A percentile compares a stretch with the other conserved stretches of the same genome.
Conservation (phyloP, 805 yeast genomes). For the Hanseniaspora meyeri region DNA sequence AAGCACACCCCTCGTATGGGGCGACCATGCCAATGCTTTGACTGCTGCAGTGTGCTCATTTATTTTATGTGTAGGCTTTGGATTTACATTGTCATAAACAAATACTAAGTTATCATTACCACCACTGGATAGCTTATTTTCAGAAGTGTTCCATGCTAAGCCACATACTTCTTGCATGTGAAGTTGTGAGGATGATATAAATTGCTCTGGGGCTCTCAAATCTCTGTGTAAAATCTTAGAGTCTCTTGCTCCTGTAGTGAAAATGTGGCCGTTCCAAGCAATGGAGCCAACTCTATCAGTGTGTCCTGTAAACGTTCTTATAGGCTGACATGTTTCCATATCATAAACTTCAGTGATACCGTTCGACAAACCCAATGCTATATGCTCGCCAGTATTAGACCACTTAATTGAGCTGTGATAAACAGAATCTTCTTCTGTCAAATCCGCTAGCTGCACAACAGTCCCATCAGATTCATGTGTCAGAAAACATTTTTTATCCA, state of each 20-base stretch:
- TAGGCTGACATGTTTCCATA: slow-evolving; percentile 65
- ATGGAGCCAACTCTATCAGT: slow-evolving; percentile 69
- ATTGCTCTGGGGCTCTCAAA: slow-evolving; percentile 77
- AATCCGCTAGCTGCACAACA: slow-evolving; percentile 66
- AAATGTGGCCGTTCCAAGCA: slow-evolving; percentile 86
- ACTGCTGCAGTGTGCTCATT: slow-evolving; percentile 88
- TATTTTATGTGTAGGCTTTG: slow-evolving; percentile 58
- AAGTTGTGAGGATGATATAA: slow-evolving; percentile 50
- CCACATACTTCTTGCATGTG: slow-evolving; percentile 97
- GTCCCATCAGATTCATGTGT: slow-evolving; percentile 83
- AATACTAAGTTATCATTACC: slow-evolving; percentile 80
- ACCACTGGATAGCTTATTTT: slow-evolving; percentile 86
- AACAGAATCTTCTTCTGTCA: slow-evolving; percentile 1
- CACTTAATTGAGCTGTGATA: slow-evolving; percentile 62
- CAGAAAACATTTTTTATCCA: slow-evolving; percentile 74
- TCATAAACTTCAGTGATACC: slow-evolving; percentile 95
- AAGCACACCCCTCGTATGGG: slow-evolving; percentile 84
- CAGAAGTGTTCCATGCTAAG: slow-evolving; percentile 81
- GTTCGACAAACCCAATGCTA: slow-evolving; percentile 79
- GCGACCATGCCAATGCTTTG: slow-evolving; percentile 94
- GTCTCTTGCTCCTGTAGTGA: slow-evolving; percentile 82
- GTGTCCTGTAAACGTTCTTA: slow-evolving; percentile 90
- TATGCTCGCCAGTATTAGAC: slow-evolving; percentile 89
- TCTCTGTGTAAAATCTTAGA: slow-evolving; percentile 76
- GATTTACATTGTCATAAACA: slow-evolving; percentile 72